A percentile compares a stretch with the other conserved stretches of the same genome.
These are phyloP conservation scores for Bertia moriformis DNA, from an alignment of 2,329 filamentous ascomycete genomes.

Conservation along the genomic window DNA sequence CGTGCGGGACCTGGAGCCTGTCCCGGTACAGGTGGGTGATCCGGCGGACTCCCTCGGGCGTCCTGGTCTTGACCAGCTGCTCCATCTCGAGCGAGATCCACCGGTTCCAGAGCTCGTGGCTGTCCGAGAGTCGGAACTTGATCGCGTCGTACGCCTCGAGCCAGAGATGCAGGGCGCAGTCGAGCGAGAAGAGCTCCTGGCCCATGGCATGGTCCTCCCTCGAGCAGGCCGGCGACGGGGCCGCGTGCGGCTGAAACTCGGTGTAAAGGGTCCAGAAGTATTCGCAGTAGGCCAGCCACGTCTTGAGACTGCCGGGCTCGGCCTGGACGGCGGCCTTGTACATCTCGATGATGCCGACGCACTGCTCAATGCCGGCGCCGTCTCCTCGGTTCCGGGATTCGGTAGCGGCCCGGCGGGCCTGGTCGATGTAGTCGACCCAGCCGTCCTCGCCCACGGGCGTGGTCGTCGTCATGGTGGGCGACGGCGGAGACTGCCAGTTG, in stretches of 20 bases:
- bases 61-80: constrained; percentile 41
- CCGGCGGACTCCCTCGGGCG: constrained; percentile 41
- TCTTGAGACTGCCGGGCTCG: constrained; percentile 57
- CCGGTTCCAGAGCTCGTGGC: constrained; percentile 65
- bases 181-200: constrained; percentile 57
- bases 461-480: constrained; percentile 24
- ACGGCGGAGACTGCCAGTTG: too few relatives aligned
- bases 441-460: constrained; percentile 60
- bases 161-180: constrained; percentile 53
- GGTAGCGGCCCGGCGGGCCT: constrained; percentile 45
- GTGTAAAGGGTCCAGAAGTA: constrained; percentile 62
- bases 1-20: constrained; percentile 58
- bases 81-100: constrained; percentile 62
- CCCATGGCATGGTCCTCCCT: constrained; percentile 59
- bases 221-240: constrained; percentile 42
- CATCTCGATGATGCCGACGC: constrained; percentile 56
- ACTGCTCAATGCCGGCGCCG: constrained; percentile 53
- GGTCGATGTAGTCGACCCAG: constrained; percentile 66
- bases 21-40: constrained; percentile 58
- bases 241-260: constrained; percentile 40
- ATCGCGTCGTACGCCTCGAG: constrained; percentile 58
- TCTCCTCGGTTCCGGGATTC: too few relatives aligned
- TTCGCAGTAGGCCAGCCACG: constrained; percentile 69
- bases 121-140: constrained; percentile 62
- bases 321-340: constrained; percentile 56